Evolutionary conservation across 768 basidiomycete species (phyloP), one percentile per base, ranked within the genome.

Genomic region (Leccinum uliginosum): DNA sequence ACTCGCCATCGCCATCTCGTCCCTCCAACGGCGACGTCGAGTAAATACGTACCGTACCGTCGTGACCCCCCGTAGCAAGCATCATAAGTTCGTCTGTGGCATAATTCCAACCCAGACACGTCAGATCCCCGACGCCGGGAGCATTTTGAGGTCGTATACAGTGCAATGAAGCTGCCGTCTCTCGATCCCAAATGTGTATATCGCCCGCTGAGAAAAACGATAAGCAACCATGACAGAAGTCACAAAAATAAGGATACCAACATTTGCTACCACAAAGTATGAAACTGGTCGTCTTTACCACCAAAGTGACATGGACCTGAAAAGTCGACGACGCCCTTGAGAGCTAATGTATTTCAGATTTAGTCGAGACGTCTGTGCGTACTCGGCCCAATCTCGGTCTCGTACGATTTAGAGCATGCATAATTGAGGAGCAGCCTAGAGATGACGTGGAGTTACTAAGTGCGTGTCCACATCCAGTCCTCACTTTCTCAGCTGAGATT

Each of bases 121-220:
- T 91, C 58, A 92, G 66, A 65, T 91, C 89, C 24, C 85, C 86
- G 3, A 50, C 59, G 4, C 82, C 80, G 30, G 80, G 78, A 10
- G 61, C 30, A 15, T 61, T 66, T 12, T 84, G 85, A 29, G 83
- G 79, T 17, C 80, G 83, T 61, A 92, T 78, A 59, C 84, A 80
- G 59, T 90, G 89, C 3, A 92, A 75, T 2, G 89, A 73, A 9
- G 83, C 78, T 7, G 82, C 90, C 14, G 86, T 86, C 72, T 91
- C 89, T 57, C 84, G 82, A 64, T 92, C 91, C 91, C 91, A 93
- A 14, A 92, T 88, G 64, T 89, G 85, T 12, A 93, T 85, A 63
- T 91, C 87, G 4, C 90, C 91, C 58, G 81, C 89, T 91, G 59
- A 43, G 23, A 46, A 7, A 19, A 40, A n/a, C 30, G 7, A 50